Conservation (phyloP, 176 grass and related monocot genomes). For the Cymbopogon citratus region DNA sequence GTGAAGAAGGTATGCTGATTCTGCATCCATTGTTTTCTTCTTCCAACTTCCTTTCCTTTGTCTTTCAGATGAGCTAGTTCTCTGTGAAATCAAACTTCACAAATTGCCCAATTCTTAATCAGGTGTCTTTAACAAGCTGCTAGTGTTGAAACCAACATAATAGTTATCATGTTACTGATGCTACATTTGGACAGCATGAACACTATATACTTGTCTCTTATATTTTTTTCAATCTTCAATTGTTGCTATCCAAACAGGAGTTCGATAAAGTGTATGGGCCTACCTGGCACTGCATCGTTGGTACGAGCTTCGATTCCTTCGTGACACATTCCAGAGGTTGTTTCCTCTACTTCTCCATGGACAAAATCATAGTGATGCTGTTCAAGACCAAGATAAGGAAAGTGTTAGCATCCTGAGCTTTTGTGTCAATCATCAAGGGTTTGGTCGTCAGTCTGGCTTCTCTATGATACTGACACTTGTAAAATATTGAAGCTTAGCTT, state of each 20-base stretch:
- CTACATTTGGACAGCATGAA: not conserved
- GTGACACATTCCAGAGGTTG: conserved; percentile 64
- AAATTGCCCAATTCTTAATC: not conserved
- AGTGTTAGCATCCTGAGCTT: conserved; percentile 33
- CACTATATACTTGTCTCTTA: not conserved
- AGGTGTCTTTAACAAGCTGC: not conserved
- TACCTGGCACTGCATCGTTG: conserved; percentile 79
- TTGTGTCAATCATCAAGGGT: not conserved
- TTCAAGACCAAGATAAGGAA: conserved; percentile 75
- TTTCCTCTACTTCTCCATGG: conserved; percentile 89
- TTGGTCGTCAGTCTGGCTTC: conserved; percentile 19
- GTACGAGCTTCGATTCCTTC: conserved; percentile 72
- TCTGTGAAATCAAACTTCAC: not conserved
- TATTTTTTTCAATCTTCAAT: not conserved
- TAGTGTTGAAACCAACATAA: not conserved
- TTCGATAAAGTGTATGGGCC: conserved; percentile 76
- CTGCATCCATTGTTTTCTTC: not conserved
- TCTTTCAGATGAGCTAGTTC: not conserved
- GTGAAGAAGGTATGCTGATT: conserved; percentile 58
- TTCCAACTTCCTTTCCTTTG: not conserved
- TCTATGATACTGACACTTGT: not conserved
- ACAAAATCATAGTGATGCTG: conserved; percentile 75
- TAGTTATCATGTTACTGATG: not conserved
- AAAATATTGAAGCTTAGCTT: conserved; percentile 12
- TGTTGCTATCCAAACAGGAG: conserved; percentile 43